phyloP scores from a whole-genome alignment of 192 early-diverging fungal species.

The Linnemannia zychae region DNA sequence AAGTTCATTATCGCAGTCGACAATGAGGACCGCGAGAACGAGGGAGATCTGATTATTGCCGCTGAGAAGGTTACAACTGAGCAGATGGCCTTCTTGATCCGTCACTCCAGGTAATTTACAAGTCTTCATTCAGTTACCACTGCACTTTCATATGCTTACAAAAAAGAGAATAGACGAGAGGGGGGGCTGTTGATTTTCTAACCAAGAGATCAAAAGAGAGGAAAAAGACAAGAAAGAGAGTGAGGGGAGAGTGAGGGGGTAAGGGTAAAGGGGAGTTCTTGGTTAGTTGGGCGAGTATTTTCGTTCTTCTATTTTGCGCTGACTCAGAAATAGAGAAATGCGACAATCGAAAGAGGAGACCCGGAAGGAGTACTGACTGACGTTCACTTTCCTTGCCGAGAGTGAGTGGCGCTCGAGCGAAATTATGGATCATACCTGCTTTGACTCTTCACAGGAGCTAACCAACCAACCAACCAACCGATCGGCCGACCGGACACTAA shows the following conservation, averaged over 20 bases:
- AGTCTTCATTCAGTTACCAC: not conserved
- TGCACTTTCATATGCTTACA: not conserved
- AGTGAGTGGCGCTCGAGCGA: not conserved
- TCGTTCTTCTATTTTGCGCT: not conserved
- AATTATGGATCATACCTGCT: not conserved
- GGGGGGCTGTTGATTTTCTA: too few species aligned
- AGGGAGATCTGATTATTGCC: conserved; percentile 98
- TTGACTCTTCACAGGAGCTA: not conserved
- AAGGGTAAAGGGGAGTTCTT: not conserved
- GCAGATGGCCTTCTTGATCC: conserved; percentile 96
- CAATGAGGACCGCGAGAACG: conserved; percentile 99
- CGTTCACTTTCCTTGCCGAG: not conserved
- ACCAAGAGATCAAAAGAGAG: not conserved
- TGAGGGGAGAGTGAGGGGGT: not conserved
- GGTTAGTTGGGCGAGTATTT: not conserved
- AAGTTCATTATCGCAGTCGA: conserved; percentile 95
- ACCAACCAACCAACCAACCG: not conserved
- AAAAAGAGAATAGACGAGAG: not conserved
- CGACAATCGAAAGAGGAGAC: not conserved
- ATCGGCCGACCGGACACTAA: not conserved
- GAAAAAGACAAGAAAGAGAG: not conserved
- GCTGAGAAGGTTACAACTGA: conserved; percentile 94
- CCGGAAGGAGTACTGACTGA: not conserved
- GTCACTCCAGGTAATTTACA: conserved; percentile 83
- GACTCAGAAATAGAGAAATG: not conserved